Evolutionary conservation across 805 yeast genomes (phyloP).

Genomic region (Candida tallmaniae): DNA sequence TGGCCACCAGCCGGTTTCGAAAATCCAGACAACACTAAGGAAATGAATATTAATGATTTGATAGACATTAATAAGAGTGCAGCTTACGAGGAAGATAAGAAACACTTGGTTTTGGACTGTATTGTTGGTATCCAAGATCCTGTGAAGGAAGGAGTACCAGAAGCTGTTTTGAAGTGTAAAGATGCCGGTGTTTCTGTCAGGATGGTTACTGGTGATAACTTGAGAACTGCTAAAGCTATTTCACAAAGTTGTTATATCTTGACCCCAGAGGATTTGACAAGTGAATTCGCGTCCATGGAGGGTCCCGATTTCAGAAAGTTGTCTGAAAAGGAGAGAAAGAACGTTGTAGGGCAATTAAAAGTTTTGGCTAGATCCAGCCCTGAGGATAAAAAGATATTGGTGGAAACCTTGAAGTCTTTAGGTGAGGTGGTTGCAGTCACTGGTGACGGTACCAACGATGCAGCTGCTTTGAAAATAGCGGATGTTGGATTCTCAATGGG

Average conservation of each 20-base stretch:
- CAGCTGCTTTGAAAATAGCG: slow-evolving; percentile 93
- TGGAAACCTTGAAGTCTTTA: slow-evolving; percentile 67
- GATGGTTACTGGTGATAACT: slow-evolving; percentile 98
- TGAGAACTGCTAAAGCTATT: slow-evolving; percentile 87
- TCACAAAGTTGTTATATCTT: slow-evolving; percentile 82
- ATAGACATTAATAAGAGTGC: slow-evolving; percentile 15
- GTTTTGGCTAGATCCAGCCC: slow-evolving; percentile 95
- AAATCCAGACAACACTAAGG: slow-evolving; percentile 14
- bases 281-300: slow-evolving; percentile 72
- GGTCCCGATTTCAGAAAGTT: slow-evolving; percentile 86
- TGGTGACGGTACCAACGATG: slow-evolving; percentile 99
- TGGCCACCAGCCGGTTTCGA: slow-evolving; percentile 69
- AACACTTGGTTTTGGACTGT: slow-evolving; percentile 52
- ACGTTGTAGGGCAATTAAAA: slow-evolving; percentile 66
- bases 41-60: slow-evolving; percentile 25
- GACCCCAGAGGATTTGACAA: slow-evolving; percentile 45
- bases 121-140: slow-evolving; percentile 96
- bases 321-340: slow-evolving; percentile 48
- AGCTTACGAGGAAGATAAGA: slow-evolving; percentile 19
- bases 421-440: slow-evolving; percentile 98
- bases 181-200: slow-evolving; percentile 91
- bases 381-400: slow-evolving; percentile 86
- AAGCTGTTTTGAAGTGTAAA: slow-evolving; percentile 82
- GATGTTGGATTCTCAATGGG: slow-evolving; percentile 99
- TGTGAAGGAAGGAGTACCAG: slow-evolving; percentile 81